Percentiles rank a stretch among this genome's conserved stretches.
phyloP scores from a whole-genome alignment of 2,329 filamentous ascomycete species.

The Neoascochyta sp. region DNA sequence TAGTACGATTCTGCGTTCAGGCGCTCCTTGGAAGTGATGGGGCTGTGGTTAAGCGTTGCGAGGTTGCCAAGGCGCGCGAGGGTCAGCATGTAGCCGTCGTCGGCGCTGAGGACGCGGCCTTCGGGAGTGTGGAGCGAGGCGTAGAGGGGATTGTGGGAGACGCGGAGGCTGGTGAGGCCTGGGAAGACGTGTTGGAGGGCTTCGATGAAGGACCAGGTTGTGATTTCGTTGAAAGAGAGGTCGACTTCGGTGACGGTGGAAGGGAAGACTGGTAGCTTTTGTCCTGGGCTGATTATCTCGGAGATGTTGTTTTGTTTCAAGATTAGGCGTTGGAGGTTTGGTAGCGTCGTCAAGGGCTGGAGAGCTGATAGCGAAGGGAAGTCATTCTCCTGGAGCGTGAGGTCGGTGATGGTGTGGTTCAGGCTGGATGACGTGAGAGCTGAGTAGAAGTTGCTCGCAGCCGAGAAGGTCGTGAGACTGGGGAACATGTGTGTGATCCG shows the following conservation, averaged over 20 bases:
- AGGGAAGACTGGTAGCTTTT: conserved; percentile 22
- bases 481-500: conserved; percentile 51
- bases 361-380: conserved; percentile 60
- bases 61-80: conserved; percentile 69
- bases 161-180: conserved; percentile 67
- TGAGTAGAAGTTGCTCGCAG: conserved; percentile 38
- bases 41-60: conserved; percentile 66
- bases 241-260: conserved; percentile 41
- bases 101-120: conserved; percentile 51
- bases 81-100: conserved; percentile 87
- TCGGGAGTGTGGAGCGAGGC: conserved; percentile 48
- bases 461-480: conserved; percentile 52
- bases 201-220: conserved; percentile 71
- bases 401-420: conserved; percentile 53
- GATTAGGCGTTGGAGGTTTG: conserved; percentile 48
- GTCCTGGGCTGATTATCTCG: conserved; percentile 26
- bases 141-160: conserved; percentile 84
- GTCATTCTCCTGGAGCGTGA: conserved; percentile 70
- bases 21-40: conserved; percentile 68
- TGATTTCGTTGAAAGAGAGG: conserved; percentile 45
- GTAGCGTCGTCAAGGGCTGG: conserved; percentile 57
- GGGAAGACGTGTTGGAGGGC: conserved; percentile 65
- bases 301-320: conserved; percentile 75
- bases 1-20: conserved; percentile 92
- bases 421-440: conserved; percentile 39